Evolutionary conservation across 169 alveolate genomes (phyloP), one percentile per base, ranked within the genome.

Genomic region (Eimeria nieschulzi): DNA sequence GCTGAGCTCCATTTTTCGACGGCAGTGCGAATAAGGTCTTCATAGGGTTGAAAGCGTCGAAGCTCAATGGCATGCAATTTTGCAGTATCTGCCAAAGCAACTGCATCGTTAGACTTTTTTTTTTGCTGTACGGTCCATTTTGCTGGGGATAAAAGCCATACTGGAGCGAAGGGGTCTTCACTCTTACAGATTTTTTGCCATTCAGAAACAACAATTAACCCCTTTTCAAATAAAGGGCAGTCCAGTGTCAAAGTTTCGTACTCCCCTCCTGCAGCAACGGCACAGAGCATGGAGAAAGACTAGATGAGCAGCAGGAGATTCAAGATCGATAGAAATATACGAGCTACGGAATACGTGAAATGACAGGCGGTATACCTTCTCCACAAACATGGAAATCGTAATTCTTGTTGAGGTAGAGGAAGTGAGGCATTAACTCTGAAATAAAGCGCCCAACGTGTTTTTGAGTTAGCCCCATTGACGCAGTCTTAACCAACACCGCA

Each of bases 351-450:
- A 33, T 33, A 33, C 46, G 46, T 33, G 46, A 33, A 33, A 33
- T 33, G 46, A 33, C 46, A 33, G 6, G 46, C 46, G 46, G 5
- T 15, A 26, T 66, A 90, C 93, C 99, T 95, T 99, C 99, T 21
- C 99, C 99, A 93, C 99, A 98, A 46, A 97, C 98, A 95, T 98
- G 98, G 90, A 99, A 97, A 63, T 99, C 99, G 92, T 92, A 97
- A 92, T 97, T 93, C 59, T 95, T 94, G 88, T 96, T 87, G 78
- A 92, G 79, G 19, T 64, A 19, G 55, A 21, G 71, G 39, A 92
- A 78, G n/a, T 75, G 75, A 26, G 82, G 83, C 56, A n/a, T 17
- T 53, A 86, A 76, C 26, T 95, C 96, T 25, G 86, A 54, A 83
- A 98, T 94, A 19, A 96, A 86, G 94, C 96, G 96, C 68, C 99